Conservation (phyloP, 345 rosid species). For the Camelina sativa region DNA sequence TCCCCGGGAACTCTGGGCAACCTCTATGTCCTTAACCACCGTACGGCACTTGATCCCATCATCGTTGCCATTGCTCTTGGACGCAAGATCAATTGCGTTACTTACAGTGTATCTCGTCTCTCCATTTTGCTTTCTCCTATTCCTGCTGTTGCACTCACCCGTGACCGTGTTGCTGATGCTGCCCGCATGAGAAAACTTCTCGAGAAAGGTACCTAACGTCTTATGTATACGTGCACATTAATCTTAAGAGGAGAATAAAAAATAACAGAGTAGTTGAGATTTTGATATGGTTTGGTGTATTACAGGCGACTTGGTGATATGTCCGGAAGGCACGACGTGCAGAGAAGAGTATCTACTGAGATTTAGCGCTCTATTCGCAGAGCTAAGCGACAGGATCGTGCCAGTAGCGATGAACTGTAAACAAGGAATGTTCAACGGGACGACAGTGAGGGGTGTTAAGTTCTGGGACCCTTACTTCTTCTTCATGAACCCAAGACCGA, state of each 20-base stretch:
- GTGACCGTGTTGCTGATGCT: slow-evolving; percentile 87
- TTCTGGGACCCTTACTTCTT: slow-evolving; percentile 93
- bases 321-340: slow-evolving; percentile 97
- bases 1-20: slow-evolving; percentile 72
- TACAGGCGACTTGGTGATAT: slow-evolving; percentile 87
- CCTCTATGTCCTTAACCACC: slow-evolving; percentile 92
- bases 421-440: slow-evolving; percentile 85
- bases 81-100: slow-evolving; percentile 86
- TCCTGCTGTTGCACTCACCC: slow-evolving; percentile 89
- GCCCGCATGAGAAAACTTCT: slow-evolving; percentile 69
- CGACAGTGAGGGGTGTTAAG: slow-evolving; percentile 89
- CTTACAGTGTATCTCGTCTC: slow-evolving; percentile 93
- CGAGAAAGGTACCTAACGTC: slow-evolving; percentile 41
- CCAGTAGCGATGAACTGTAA: slow-evolving; percentile 90
- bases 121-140: slow-evolving; percentile 83
- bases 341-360: slow-evolving; percentile 78
- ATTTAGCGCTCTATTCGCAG: slow-evolving; percentile 93
- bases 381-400: slow-evolving; percentile 90
- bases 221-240: not conserved
- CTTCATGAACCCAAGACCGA: slow-evolving; percentile 95
- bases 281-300: not conserved
- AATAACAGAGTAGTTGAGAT: not conserved
- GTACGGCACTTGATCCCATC: slow-evolving; percentile 82
- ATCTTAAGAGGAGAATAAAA: not conserved
- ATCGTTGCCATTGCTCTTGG: slow-evolving; percentile 85